A percentile compares a stretch with the other conserved stretches of the same genome.
Evolutionary conservation across 2,329 filamentous ascomycete genomes (phyloP).

Genomic region (Elsinoe necatrix): DNA sequence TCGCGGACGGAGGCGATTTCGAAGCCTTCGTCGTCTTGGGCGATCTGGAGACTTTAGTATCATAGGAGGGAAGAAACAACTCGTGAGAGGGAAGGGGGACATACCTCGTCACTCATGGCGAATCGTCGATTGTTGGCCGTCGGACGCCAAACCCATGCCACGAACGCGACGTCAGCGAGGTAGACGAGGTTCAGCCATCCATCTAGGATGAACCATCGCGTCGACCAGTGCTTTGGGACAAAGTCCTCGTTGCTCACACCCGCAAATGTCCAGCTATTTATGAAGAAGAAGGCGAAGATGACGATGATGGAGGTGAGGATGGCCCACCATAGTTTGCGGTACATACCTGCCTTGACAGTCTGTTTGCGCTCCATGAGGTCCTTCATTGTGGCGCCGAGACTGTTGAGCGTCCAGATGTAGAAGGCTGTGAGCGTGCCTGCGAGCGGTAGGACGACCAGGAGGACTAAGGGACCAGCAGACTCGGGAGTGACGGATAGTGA

Average conservation of each 20-base stretch:
- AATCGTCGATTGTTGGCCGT: conserved; percentile 95
- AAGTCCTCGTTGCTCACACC: conserved; percentile 78
- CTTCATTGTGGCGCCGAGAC: conserved; percentile 88
- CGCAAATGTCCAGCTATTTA: conserved; percentile 93
- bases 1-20: conserved; percentile 89
- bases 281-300: conserved; percentile 97
- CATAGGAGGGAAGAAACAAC: neutral
- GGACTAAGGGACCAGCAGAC: conserved; percentile 76
- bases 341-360: conserved; percentile 88
- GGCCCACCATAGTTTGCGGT: conserved; percentile 97
- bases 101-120: conserved; percentile 92
- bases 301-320: conserved; percentile 86
- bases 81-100: conserved; percentile 17
- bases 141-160: conserved; percentile 93
- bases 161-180: conserved; percentile 81
- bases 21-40: conserved; percentile 96
- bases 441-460: conserved; percentile 86
- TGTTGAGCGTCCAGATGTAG: conserved; percentile 98
- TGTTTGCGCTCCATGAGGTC: conserved; percentile 93
- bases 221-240: conserved; percentile 95
- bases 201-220: conserved; percentile 92
- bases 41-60: conserved; percentile 48
- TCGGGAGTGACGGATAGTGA: conserved; percentile 85
- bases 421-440: conserved; percentile 90
- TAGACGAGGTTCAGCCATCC: conserved; percentile 97